Evolutionary conservation across 2,329 filamentous ascomycete genomes (phyloP).

Genomic region (Xylogone sp.): DNA sequence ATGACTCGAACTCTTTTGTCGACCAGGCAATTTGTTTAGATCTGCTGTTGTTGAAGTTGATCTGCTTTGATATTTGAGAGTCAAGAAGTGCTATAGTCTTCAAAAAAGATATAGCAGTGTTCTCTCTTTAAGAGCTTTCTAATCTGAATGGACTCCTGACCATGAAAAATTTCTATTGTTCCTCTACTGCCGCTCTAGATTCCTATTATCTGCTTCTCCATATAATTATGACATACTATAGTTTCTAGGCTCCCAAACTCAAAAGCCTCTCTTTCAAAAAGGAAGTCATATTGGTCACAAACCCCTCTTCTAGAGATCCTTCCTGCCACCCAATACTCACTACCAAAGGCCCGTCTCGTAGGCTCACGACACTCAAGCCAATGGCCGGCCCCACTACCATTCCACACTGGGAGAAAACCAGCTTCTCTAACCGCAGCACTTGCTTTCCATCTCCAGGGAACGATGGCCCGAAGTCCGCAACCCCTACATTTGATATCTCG

Average conservation of each 20-base stretch:
- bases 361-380: constrained; percentile 12
- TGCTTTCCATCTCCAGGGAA: neutral
- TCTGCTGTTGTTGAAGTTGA: too few species aligned
- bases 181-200: too few species aligned
- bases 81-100: too few species aligned
- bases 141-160: too few species aligned
- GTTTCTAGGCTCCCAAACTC: neutral
- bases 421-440: constrained; percentile 9
- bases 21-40: too few species aligned
- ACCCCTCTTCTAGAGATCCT: constrained; percentile 11
- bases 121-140: too few species aligned
- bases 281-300: constrained; percentile 8
- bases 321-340: constrained; percentile 18
- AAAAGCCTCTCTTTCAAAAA: constrained; percentile 10
- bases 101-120: too few species aligned
- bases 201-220: too few species aligned
- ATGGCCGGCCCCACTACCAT: constrained; percentile 14
- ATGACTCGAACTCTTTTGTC: too few species aligned
- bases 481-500: constrained; percentile 21
- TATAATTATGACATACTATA: too few species aligned
- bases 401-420: constrained; percentile 17
- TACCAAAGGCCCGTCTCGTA: constrained; percentile 12
- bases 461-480: constrained; percentile 3
- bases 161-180: too few species aligned
- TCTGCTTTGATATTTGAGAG: too few species aligned